phyloP scores from a whole-genome alignment of 225 moss, liverwort and hornwort species.

The Physcomitrellopsis africana region DNA sequence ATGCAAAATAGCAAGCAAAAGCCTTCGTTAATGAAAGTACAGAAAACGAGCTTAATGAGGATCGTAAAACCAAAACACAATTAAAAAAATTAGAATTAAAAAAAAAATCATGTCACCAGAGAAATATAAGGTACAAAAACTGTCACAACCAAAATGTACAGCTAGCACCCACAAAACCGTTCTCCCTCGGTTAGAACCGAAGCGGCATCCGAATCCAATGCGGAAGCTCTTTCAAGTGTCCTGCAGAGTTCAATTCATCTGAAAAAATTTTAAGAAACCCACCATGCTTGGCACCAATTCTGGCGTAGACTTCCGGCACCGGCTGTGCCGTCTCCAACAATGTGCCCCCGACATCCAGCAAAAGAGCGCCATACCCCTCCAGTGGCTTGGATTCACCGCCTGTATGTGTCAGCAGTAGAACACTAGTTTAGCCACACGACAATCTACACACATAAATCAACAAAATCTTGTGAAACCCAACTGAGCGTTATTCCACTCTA shows the following conservation, averaged over 20 bases:
- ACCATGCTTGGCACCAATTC: constrained; percentile 88
- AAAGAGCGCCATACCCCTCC: constrained; percentile 66
- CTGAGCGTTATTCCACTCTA: background rate
- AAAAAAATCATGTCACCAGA: background rate
- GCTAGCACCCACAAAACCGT: constrained; percentile 9
- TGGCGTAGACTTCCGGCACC: constrained; percentile 80
- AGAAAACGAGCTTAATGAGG: background rate
- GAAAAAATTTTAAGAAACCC: constrained; percentile 13
- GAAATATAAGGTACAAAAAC: background rate
- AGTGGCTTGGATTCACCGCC: constrained; percentile 26
- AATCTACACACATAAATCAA: constrained; percentile 2
- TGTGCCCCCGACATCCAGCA: constrained; percentile 93
- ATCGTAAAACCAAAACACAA: constrained; percentile 17
- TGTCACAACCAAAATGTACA: background rate
- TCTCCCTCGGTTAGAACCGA: background rate
- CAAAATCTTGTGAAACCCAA: background rate
- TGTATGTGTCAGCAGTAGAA: background rate
- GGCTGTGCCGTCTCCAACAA: constrained; percentile 86
- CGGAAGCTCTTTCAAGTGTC: background rate
- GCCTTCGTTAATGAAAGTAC: background rate
- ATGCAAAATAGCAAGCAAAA: constrained; percentile 17
- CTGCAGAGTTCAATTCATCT: background rate
- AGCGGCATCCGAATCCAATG: too few relatives aligned
- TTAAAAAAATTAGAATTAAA: background rate
- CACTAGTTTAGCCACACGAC: background rate